Percentiles rank a stretch among this genome's conserved stretches.
These are phyloP conservation scores for Neurospora sp. DNA, from an alignment of 495 filamentous ascomycete species.

Conservation along the genomic window DNA sequence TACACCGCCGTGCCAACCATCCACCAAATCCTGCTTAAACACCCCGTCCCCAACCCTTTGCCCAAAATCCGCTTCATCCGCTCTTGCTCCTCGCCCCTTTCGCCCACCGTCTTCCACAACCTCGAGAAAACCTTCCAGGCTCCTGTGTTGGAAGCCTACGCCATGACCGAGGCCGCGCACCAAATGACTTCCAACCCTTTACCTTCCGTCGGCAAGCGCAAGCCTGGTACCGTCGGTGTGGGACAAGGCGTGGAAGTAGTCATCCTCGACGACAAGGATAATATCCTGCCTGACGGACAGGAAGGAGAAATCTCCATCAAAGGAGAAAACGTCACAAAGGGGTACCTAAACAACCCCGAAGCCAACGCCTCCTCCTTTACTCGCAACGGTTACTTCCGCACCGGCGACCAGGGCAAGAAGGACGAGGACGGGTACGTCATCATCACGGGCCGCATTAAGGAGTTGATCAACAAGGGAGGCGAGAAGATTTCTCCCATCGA, in stretches of 20 bases:
- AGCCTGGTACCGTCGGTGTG: slow-evolving; percentile 69
- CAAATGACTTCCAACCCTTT: slow-evolving; percentile 85
- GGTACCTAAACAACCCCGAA: slow-evolving; percentile 69
- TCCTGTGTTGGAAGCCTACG: slow-evolving; percentile 79
- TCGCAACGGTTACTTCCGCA: slow-evolving; percentile 61
- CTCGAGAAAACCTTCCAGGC: slow-evolving; percentile 62
- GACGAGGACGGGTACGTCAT: slow-evolving; percentile 65
- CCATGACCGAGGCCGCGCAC: slow-evolving; percentile 85
- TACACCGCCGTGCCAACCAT: slow-evolving; percentile 84
- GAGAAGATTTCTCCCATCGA: slow-evolving; percentile 81
- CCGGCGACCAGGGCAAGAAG: slow-evolving; percentile 70
- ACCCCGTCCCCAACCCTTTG: slow-evolving; percentile 49
- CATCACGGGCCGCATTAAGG: slow-evolving; percentile 74
- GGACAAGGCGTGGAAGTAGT: slow-evolving; percentile 72
- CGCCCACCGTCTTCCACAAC: slow-evolving; percentile 64
- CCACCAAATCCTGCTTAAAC: slow-evolving; percentile 75
- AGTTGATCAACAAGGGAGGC: slow-evolving; percentile 74
- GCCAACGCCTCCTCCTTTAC: slow-evolving; percentile 61
- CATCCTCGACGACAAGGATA: slow-evolving; percentile 58
- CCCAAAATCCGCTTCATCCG: slow-evolving; percentile 77
- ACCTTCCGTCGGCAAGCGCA: slow-evolving; percentile 51
- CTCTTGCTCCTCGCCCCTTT: slow-evolving; percentile 73
- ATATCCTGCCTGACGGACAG: slow-evolving; percentile 47
- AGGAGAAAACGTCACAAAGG: slow-evolving; percentile 70
- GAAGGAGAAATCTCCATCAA: slow-evolving; percentile 74